These are phyloP conservation scores for Fusarium mangiferae DNA, from an alignment of 2,329 filamentous ascomycete genomes.

Conservation along the genomic window DNA sequence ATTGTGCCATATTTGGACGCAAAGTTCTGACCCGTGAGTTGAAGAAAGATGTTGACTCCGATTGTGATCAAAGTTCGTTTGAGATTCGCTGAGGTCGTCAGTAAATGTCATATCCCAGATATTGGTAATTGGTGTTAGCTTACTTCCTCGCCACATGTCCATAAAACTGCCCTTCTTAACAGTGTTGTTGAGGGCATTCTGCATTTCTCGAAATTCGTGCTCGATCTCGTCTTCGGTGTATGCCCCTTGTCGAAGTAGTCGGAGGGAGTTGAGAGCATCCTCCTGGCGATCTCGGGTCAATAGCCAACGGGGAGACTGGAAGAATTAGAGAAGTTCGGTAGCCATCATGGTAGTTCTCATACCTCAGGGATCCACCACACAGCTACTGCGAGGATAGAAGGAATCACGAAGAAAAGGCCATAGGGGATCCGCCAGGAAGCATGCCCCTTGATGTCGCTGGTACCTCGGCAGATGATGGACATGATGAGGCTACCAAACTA, in stretches of 20 bases:
- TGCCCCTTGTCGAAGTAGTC: conserved; percentile 37
- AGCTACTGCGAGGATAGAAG: conserved; percentile 38
- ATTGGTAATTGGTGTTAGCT: neutral
- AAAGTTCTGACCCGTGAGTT: conserved; percentile 46
- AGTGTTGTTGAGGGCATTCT: neutral
- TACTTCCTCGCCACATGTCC: conserved; percentile 5
- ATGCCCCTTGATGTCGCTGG: conserved; percentile 43
- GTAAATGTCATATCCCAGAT: neutral
- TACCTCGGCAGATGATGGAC: conserved; percentile 43
- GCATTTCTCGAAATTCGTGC: conserved; percentile 26
- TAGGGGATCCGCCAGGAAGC: conserved; percentile 49
- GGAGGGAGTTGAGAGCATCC: conserved; percentile 43
- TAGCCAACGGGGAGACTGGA: conserved; percentile 47
- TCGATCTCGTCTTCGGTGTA: conserved; percentile 41
- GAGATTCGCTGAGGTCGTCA: conserved; percentile 12
- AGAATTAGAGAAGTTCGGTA: conserved; percentile 33
- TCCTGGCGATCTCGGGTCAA: conserved; percentile 40
- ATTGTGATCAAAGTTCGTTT: conserved; percentile 42
- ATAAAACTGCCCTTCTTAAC: neutral
- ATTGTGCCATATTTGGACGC: conserved; percentile 46
- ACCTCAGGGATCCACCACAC: conserved; percentile 8
- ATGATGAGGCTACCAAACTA: conserved; percentile 38
- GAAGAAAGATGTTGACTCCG: conserved; percentile 47
- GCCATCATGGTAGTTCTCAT: neutral
- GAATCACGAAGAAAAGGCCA: conserved; percentile 49